A percentile compares a stretch with the other conserved stretches of the same genome.
These are phyloP conservation scores for Lipomyces yamadae DNA, from an alignment of 805 yeast genomes.

Conservation along the genomic window DNA sequence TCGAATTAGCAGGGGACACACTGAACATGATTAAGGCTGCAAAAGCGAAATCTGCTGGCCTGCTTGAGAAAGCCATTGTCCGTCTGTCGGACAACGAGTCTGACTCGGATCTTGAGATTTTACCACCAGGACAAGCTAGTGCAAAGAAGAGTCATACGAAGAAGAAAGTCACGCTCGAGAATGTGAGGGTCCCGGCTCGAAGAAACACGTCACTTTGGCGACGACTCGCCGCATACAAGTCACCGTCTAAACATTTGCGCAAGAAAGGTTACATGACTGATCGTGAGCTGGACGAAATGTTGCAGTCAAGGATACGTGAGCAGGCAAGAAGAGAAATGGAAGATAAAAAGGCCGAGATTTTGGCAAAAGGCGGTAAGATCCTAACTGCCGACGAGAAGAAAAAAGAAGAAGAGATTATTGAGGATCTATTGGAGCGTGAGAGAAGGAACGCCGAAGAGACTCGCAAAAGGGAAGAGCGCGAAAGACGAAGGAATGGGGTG, in stretches of 20 bases:
- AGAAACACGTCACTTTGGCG: slow-evolving; percentile 11
- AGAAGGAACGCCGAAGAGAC: slow-evolving; percentile 29
- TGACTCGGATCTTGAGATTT: slow-evolving; percentile 22
- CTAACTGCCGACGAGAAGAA: slow-evolving; percentile 25
- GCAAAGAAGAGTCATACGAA: neutral
- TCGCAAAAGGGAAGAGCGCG: slow-evolving; percentile 22
- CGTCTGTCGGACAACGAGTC: slow-evolving; percentile 8
- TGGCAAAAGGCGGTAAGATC: slow-evolving; percentile 21
- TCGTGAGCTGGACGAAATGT: slow-evolving; percentile 16
- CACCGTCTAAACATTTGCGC: neutral
- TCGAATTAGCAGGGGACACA: slow-evolving; percentile 16
- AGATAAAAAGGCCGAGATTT: slow-evolving; percentile 16
- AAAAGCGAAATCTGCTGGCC: slow-evolving; percentile 12
- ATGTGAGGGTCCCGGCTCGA: slow-evolving; percentile 8
- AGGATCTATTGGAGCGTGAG: slow-evolving; percentile 32
- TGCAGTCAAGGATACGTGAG: slow-evolving; percentile 15
- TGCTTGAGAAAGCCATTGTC: slow-evolving; percentile 3
- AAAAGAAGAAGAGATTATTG: slow-evolving; percentile 32
- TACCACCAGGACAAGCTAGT: slow-evolving; percentile 16
- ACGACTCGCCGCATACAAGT: slow-evolving; percentile 2
- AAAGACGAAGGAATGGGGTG: slow-evolving; percentile 14
- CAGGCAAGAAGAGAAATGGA: slow-evolving; percentile 23
- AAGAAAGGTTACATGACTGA: slow-evolving; percentile 20
- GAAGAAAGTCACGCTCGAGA: slow-evolving; percentile 19
- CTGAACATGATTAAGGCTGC: slow-evolving; percentile 14